These are phyloP conservation scores for Cladorrhinum sp. DNA, from an alignment of 2,329 filamentous ascomycete species.

Conservation along the genomic window DNA sequence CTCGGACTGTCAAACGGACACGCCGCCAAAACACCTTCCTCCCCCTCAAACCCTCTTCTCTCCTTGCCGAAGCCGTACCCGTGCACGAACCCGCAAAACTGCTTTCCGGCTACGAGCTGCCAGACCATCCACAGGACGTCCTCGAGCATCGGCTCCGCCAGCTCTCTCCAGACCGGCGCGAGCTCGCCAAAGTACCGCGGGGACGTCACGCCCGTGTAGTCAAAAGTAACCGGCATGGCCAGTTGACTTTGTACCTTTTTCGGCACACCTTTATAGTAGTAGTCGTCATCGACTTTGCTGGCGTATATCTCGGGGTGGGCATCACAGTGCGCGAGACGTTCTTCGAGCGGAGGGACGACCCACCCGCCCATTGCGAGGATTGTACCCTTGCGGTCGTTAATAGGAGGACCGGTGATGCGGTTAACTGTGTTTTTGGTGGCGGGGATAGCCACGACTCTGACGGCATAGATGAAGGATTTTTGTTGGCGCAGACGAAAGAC, in stretches of 20 bases:
- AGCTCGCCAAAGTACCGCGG: slow-evolving; percentile 19
- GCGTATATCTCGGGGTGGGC: slow-evolving; percentile 11
- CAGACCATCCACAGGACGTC: slow-evolving; percentile 30
- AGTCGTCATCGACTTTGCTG: slow-evolving; percentile 8
- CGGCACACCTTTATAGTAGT: slow-evolving; percentile 10
- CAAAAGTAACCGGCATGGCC: slow-evolving; percentile 14
- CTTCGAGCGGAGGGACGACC: slow-evolving; percentile 26
- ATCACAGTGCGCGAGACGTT: slow-evolving; percentile 18
- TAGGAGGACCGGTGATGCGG: slow-evolving; percentile 19
- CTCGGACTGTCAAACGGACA: slow-evolving; percentile 23
- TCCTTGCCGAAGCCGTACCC: slow-evolving; percentile 20
- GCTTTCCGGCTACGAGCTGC: slow-evolving; percentile 22
- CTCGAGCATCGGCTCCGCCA: slow-evolving; percentile 26
- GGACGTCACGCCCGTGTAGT: slow-evolving; percentile 10
- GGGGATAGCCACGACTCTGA: slow-evolving; percentile 24
- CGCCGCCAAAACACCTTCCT: slow-evolving; percentile 7
- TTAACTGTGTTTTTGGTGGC: slow-evolving; percentile 11
- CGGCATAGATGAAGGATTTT: slow-evolving; percentile 26
- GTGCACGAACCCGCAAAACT: slow-evolving; percentile 23
- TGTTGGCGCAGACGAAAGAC: slow-evolving; percentile 14
- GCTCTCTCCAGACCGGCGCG: slow-evolving; percentile 24
- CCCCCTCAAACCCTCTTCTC: not conserved
- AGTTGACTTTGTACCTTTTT: slow-evolving; percentile 3
- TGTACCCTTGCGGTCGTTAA: slow-evolving; percentile 14
- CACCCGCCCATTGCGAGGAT: slow-evolving; percentile 26